These are phyloP conservation scores for Plectosphaerella sp. DNA, from an alignment of 2,329 filamentous ascomycete species.

Conservation along the genomic window DNA sequence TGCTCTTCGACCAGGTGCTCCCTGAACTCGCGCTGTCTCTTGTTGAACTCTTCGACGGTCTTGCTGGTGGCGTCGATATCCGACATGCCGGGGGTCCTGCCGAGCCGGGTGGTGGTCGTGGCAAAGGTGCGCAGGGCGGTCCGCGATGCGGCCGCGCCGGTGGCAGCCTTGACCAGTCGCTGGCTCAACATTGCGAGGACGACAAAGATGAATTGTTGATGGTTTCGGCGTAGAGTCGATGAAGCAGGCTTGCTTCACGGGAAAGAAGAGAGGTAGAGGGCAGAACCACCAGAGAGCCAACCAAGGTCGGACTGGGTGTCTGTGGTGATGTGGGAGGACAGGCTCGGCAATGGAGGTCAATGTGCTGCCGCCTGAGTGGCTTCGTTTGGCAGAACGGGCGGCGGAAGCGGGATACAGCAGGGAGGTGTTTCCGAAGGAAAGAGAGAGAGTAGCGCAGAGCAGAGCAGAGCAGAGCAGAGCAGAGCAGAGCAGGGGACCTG, in stretches of 20 bases:
- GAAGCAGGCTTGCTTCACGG: no score
- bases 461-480: neutral
- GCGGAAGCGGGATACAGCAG: neutral
- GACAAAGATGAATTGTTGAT: slow-evolving; percentile 6
- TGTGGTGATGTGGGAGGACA: slow-evolving; percentile 3
- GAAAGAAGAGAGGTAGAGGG: neutral
- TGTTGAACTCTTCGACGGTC: slow-evolving; percentile 70
- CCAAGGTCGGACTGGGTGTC: neutral
- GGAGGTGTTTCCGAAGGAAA: neutral
- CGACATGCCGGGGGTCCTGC: slow-evolving; percentile 69
- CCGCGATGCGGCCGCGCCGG: slow-evolving; percentile 39
- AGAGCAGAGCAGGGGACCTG: slow-evolving; percentile 1
- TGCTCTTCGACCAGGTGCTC: slow-evolving; percentile 72
- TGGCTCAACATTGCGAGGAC: slow-evolving; percentile 44
- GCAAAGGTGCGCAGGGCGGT: slow-evolving; percentile 52
- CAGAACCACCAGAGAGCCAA: no score
- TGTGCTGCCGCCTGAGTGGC: slow-evolving; percentile 2
- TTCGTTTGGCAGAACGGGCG: neutral
- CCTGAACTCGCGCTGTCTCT: slow-evolving; percentile 82
- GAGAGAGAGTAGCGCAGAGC: no score
- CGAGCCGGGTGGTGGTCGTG: slow-evolving; percentile 41
- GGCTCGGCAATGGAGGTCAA: slow-evolving; percentile 6
- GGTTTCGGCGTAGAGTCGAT: neutral
- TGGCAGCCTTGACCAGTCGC: slow-evolving; percentile 41
- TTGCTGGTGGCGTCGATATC: slow-evolving; percentile 68